A percentile compares a stretch with the other conserved stretches of the same genome.
phyloP scores from a whole-genome alignment of 805 yeast genomes.

The Candida ulmi region DNA sequence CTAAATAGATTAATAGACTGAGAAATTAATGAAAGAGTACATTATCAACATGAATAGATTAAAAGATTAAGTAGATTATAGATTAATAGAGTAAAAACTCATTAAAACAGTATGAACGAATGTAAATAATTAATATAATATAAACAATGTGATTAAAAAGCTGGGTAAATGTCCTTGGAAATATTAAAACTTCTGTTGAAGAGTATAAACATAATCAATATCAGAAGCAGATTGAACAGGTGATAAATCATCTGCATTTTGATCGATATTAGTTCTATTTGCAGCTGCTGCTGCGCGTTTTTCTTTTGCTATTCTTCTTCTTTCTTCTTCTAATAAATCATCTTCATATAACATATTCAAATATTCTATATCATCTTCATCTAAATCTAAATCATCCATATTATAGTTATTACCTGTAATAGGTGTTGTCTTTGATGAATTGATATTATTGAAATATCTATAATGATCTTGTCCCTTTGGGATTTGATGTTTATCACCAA shows the following conservation, averaged over 20 bases:
- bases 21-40: too few relatives aligned
- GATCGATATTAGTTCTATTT: background rate
- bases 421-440: constrained; percentile 7
- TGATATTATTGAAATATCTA: constrained; percentile 4
- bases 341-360: constrained; percentile 17
- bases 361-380: constrained; percentile 21
- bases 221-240: background rate
- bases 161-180: too few relatives aligned
- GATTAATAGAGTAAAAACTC: too few relatives aligned
- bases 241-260: background rate
- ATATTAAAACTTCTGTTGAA: background rate
- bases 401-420: too few relatives aligned
- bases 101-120: too few relatives aligned
- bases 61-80: too few relatives aligned
- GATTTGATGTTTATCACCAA: constrained; percentile 13
- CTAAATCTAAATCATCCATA: too few relatives aligned
- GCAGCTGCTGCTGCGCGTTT: too few relatives aligned
- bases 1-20: too few relatives aligned
- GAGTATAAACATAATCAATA: constrained; percentile 5
- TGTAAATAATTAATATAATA: background rate
- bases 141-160: background rate
- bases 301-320: background rate
- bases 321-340: background rate
- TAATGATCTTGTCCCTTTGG: constrained; percentile 1
- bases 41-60: too few relatives aligned